Base-by-base conservation (phyloP, 2,329 filamentous ascomycete genomes). In the Penicillium sp. region DNA sequence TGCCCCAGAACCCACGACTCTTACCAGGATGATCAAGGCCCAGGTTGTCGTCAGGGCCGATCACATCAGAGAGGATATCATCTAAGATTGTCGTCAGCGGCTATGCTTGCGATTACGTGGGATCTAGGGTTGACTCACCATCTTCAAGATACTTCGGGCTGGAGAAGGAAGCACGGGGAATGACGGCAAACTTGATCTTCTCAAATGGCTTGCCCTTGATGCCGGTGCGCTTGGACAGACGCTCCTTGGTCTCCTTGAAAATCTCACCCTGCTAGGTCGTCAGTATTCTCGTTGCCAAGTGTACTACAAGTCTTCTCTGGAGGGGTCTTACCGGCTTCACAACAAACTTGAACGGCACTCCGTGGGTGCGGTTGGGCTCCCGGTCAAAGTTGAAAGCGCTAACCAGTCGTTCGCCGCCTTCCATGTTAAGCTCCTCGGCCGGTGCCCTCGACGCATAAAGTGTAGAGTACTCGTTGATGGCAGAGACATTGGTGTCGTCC, bases 191-290 rank as follows among this genome's bases (percentile, higher is more conserved):
- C 77, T 96, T 97, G 77, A 99, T 95, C 83, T 98, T 98, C 77
- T 99, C 94, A 67, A 99, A 93, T 66, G 92, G 92, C 82, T 99
- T 99, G 76, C 95, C 96, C 78, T 97, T 97, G 79, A 99, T 88
- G 28, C 93, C 93, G 0, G 91, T 96, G 60, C 94, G 85, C 76
- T 93, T 94, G 68, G 95, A 93, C 4, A 99, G 82, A n/a, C 95
- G 88, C 78, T 96, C 92, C 80, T 94, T 97, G 45, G 93, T 97
- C 37, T 98, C 91, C 59, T 87, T 88, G 78, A 99, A 98, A 41
- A 84, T 82, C 75, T 99, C 95, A 55, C 88, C 90, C 87, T 94
- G 58, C 12, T 5, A 5, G 20, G 60, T 55, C 55, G 42, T 73
- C 35, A 70, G 64, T 54, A 8, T 61, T 17, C 20, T 42, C 12